Evolutionary conservation across 495 filamentous ascomycete genomes (phyloP).

Genomic region (Viridothelium virens): DNA sequence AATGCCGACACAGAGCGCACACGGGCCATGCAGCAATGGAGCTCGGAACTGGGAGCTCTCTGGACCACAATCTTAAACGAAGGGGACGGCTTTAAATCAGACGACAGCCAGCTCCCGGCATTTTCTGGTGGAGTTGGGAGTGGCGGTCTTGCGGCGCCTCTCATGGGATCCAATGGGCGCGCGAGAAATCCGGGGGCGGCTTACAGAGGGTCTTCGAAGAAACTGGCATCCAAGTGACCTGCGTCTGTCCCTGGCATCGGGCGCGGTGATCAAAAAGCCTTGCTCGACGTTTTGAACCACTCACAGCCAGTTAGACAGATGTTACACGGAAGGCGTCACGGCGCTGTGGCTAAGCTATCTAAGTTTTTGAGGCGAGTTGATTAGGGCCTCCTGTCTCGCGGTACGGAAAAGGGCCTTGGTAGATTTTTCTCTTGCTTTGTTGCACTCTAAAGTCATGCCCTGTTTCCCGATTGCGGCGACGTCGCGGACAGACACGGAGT

Average conservation of each 20-base stretch:
- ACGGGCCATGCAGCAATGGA: constrained; percentile 66
- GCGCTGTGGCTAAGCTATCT: not conserved
- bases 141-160: not conserved
- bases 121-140: not conserved
- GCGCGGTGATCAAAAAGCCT: constrained; percentile 1
- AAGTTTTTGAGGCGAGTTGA: not conserved
- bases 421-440: not conserved
- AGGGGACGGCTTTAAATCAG: constrained; percentile 36
- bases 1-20: constrained; percentile 66
- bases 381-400: not conserved
- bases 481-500: not conserved
- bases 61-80: constrained; percentile 36
- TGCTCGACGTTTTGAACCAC: not conserved
- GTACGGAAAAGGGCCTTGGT: not conserved
- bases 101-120: constrained; percentile 21
- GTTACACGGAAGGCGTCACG: not conserved
- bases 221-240: not conserved
- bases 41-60: constrained; percentile 50
- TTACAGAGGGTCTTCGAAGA: not conserved
- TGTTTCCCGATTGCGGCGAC: not conserved
- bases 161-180: not conserved
- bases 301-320: not conserved
- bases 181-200: not conserved
- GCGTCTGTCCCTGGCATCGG: constrained; percentile 7
- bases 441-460: not conserved